phyloP scores from a whole-genome alignment of 495 filamentous ascomycete species.

The Venustampulla echinocandica region DNA sequence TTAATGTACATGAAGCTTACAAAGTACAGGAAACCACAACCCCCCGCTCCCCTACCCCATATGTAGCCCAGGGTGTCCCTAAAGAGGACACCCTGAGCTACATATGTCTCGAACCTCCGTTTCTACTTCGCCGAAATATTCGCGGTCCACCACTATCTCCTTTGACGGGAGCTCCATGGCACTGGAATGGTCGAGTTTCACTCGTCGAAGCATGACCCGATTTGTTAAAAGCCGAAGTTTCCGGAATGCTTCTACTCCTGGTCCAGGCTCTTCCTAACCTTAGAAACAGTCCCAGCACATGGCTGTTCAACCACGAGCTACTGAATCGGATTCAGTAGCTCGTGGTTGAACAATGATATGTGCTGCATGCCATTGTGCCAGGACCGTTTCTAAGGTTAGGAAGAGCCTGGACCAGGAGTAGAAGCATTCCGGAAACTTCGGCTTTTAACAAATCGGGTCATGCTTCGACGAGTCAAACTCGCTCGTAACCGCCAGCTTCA shows the following conservation, averaged over 20 bases:
- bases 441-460: slow-evolving; percentile 78
- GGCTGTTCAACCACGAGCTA: slow-evolving; percentile 40
- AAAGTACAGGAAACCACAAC: too few relatives aligned
- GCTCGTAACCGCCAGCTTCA: too few relatives aligned
- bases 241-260: slow-evolving; percentile 55
- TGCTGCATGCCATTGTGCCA: slow-evolving; percentile 72
- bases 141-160: slow-evolving; percentile 80
- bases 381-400: too few relatives aligned
- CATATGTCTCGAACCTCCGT: slow-evolving; percentile 88
- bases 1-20: too few relatives aligned
- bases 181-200: slow-evolving; percentile 84
- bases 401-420: slow-evolving; percentile 46
- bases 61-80: too few relatives aligned
- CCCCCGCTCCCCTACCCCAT: too few relatives aligned
- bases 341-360: slow-evolving; percentile 92
- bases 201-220: slow-evolving; percentile 85
- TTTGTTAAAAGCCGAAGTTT: slow-evolving; percentile 83
- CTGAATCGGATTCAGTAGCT: slow-evolving; percentile 76
- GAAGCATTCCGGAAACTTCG: slow-evolving; percentile 72
- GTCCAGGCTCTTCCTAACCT: too few relatives aligned
- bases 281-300: too few relatives aligned
- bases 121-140: slow-evolving; percentile 93
- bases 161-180: slow-evolving; percentile 94
- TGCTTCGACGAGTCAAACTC: slow-evolving; percentile 86
- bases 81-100: slow-evolving; percentile 88